Evolutionary conservation across 2,329 filamentous ascomycete genomes (phyloP).

Genomic region (Fusarium multiceps): DNA sequence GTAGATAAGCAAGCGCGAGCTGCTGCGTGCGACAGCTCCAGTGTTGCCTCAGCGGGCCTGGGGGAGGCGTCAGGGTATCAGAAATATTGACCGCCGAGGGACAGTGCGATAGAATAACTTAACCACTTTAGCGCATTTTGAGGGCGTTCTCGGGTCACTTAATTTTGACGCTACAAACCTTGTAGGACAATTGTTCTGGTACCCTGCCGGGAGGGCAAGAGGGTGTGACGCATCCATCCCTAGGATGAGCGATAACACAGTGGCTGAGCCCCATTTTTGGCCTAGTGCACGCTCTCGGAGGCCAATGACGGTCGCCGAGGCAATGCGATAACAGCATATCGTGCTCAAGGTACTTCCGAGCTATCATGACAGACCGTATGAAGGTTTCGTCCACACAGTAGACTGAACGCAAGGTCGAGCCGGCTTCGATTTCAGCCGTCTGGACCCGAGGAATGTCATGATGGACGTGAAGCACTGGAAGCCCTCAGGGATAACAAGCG

Average conservation of each 20-base stretch:
- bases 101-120: background rate
- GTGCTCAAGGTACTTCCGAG: conserved; percentile 40
- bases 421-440: conserved; percentile 32
- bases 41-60: conserved; percentile 50
- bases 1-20: conserved; percentile 47
- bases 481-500: background rate
- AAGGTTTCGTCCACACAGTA: background rate
- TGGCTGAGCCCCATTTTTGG: conserved; percentile 42
- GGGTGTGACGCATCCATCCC: conserved; percentile 52
- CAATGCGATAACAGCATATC: conserved; percentile 51
- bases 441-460: conserved; percentile 22
- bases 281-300: conserved; percentile 26
- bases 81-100: background rate
- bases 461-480: conserved; percentile 1
- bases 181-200: background rate
- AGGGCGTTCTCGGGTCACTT: background rate
- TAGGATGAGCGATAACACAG: conserved; percentile 49
- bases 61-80: conserved; percentile 13
- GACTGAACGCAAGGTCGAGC: conserved; percentile 9
- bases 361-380: conserved; percentile 43
- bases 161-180: background rate
- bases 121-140: background rate
- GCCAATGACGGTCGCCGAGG: conserved; percentile 48
- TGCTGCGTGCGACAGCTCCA: conserved; percentile 47
- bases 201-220: conserved; percentile 20